These are phyloP conservation scores for Ogataea angusta DNA, from an alignment of 805 yeast genomes.

Conservation along the genomic window DNA sequence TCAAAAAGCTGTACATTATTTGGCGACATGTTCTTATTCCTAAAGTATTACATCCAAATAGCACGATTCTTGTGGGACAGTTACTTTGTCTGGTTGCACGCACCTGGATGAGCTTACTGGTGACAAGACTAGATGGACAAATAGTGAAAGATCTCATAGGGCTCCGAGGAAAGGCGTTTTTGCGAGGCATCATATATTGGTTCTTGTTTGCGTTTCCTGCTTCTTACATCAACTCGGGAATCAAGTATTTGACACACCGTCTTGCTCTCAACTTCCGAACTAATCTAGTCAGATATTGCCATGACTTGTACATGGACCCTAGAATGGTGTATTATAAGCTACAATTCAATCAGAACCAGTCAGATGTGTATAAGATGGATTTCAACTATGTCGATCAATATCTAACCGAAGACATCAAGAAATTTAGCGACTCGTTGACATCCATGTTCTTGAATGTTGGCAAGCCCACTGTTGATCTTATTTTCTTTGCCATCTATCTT, in stretches of 20 bases:
- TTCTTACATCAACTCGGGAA: conserved; percentile 86
- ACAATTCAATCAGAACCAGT: conserved; percentile 49
- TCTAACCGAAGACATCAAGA: conserved; percentile 78
- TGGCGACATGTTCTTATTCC: conserved; percentile 80
- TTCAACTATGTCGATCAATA: conserved; percentile 77
- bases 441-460: conserved; percentile 86
- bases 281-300: conserved; percentile 77
- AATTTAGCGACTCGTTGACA: conserved; percentile 77
- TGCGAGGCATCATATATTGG: conserved; percentile 82
- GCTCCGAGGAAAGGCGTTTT: conserved; percentile 70
- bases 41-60: conserved; percentile 60
- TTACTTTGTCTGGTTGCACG: conserved; percentile 71
- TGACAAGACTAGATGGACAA: conserved; percentile 89
- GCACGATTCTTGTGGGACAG: conserved; percentile 64
- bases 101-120: conserved; percentile 82
- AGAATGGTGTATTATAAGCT: conserved; percentile 81
- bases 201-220: conserved; percentile 89
- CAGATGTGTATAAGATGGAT: conserved; percentile 33
- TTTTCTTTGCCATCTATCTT: conserved; percentile 79
- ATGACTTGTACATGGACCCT: conserved; percentile 82
- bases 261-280: conserved; percentile 83
- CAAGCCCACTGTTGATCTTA: conserved; percentile 83
- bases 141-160: conserved; percentile 86
- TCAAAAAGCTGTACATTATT: conserved; percentile 69
- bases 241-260: conserved; percentile 72